These are phyloP conservation scores for Plectranthus barbatus DNA, from an alignment of 257 asterid genomes.

Conservation along the genomic window DNA sequence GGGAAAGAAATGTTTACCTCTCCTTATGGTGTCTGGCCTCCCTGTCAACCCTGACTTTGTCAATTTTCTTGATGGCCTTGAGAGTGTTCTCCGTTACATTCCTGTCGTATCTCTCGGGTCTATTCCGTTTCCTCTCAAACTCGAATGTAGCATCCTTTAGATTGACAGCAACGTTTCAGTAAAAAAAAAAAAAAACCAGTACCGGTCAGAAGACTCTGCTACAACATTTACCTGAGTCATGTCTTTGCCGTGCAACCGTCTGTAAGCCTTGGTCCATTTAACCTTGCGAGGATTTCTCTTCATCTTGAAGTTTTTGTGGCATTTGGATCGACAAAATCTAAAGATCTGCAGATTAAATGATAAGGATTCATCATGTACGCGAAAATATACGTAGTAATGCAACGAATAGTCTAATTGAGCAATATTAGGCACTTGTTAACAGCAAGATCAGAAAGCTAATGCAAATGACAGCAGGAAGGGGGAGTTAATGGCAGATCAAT, in stretches of 20 bases:
- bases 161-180: no score
- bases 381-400: background rate
- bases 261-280: conserved; percentile 90
- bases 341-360: conserved; percentile 45
- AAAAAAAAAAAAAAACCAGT: no score
- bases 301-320: conserved; percentile 94
- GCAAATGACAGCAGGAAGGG: no score
- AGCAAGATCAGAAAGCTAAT: no score
- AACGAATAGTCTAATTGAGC: background rate
- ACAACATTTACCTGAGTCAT: conserved; percentile 67
- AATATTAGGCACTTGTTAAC: no score
- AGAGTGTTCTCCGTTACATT: conserved; percentile 56
- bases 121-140: conserved; percentile 80
- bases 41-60: conserved; percentile 66
- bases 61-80: conserved; percentile 72
- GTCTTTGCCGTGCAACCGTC: conserved; percentile 80
- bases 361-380: background rate
- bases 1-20: conserved; percentile 35
- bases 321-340: conserved; percentile 79
- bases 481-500: no score
- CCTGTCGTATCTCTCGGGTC: conserved; percentile 87
- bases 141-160: conserved; percentile 86
- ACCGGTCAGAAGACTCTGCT: no score
- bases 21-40: conserved; percentile 41
- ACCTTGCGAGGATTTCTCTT: conserved; percentile 95